Evolutionary conservation across 78 protist species (phyloP).

Genomic region (Tieghemostelium lacteum): DNA sequence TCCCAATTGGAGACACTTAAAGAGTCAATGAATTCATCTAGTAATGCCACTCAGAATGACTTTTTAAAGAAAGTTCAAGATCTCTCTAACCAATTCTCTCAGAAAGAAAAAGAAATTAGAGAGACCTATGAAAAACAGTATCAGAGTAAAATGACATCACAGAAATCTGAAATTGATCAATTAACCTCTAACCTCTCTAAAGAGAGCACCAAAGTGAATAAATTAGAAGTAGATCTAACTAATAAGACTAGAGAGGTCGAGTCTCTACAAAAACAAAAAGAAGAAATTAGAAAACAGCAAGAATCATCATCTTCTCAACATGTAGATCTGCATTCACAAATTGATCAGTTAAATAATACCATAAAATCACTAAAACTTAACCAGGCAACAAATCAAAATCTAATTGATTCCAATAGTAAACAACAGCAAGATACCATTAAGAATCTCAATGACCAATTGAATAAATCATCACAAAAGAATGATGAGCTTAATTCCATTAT

Average conservation of each 20-base stretch:
- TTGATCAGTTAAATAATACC: background rate
- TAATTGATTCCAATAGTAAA: background rate
- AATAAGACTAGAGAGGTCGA: constrained; percentile 13
- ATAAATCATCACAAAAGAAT: background rate
- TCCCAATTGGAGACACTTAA: constrained; percentile 35
- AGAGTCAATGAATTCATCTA: background rate
- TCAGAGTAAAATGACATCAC: background rate
- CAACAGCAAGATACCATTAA: constrained; percentile 28
- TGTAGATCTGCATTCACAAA: background rate
- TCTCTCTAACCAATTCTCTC: constrained; percentile 17
- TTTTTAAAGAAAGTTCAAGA: background rate
- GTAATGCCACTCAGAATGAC: background rate
- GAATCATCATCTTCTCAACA: background rate
- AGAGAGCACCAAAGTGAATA: background rate
- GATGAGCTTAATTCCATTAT: background rate
- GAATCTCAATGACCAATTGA: background rate
- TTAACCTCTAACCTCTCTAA: background rate
- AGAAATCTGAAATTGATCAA: constrained; percentile 17
- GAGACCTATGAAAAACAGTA: constrained; percentile 51
- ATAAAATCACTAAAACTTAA: constrained; percentile 21
- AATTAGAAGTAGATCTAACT: constrained; percentile 20
- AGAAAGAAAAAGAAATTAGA: constrained; percentile 45
- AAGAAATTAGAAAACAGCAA: background rate
- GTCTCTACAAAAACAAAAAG: constrained; percentile 13
- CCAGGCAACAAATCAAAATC: constrained; percentile 39